A percentile compares a stretch with the other conserved stretches of the same genome.
Evolutionary conservation across 2,329 filamentous ascomycete species (phyloP).

Genomic region (Aspergillus fischeri): DNA sequence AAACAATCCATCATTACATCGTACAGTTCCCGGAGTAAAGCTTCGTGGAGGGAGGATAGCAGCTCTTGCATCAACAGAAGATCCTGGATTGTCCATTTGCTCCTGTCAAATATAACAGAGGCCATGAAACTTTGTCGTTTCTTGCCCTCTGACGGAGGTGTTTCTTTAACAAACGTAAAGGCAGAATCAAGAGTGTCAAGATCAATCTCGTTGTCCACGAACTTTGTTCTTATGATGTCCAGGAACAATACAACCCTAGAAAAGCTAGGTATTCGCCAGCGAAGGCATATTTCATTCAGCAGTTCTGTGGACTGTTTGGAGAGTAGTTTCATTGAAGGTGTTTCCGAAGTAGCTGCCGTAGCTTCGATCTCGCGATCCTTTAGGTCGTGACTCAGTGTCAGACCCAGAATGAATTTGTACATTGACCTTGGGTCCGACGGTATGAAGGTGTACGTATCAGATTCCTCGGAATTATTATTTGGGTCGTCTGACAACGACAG

Average conservation of each 20-base stretch:
- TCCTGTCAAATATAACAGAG: slow-evolving; percentile 53
- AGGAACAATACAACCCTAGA: slow-evolving; percentile 76
- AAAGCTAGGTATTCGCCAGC: slow-evolving; percentile 85
- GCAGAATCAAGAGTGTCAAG: slow-evolving; percentile 78
- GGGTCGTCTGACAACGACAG: slow-evolving; percentile 56
- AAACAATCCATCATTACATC: slow-evolving; percentile 84
- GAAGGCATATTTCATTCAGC: slow-evolving; percentile 75
- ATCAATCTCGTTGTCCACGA: slow-evolving; percentile 73
- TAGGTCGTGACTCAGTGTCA: slow-evolving; percentile 64
- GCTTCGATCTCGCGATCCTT: slow-evolving; percentile 51
- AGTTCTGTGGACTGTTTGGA: slow-evolving; percentile 79
- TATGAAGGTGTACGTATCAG: slow-evolving; percentile 77
- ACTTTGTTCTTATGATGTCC: slow-evolving; percentile 81
- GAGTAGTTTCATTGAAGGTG: slow-evolving; percentile 50
- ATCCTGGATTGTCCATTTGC: slow-evolving; percentile 67
- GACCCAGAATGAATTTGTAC: slow-evolving; percentile 76
- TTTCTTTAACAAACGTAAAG: slow-evolving; percentile 76
- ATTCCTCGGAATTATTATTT: slow-evolving; percentile 37
- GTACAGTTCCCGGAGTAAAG: slow-evolving; percentile 80
- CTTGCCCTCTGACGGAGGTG: slow-evolving; percentile 61
- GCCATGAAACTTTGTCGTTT: slow-evolving; percentile 48
- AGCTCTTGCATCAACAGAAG: slow-evolving; percentile 69
- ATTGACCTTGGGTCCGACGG: slow-evolving; percentile 77
- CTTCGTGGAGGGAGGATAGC: slow-evolving; percentile 71
- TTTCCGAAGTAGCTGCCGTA: slow-evolving; percentile 46